phyloP scores from a whole-genome alignment of 345 rosid species.

The Litchi chinensis region DNA sequence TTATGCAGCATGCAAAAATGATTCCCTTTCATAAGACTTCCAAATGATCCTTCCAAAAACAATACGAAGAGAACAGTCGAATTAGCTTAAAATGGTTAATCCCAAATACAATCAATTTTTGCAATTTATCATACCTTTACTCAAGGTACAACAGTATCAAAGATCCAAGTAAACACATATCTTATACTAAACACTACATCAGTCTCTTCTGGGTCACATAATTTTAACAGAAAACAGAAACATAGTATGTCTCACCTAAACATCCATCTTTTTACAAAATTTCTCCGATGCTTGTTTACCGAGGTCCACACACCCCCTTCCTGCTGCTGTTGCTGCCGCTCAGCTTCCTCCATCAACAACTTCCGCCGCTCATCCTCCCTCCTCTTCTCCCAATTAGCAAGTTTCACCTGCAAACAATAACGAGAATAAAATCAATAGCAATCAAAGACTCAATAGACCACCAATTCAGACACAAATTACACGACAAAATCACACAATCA shows the following conservation, averaged over 20 bases:
- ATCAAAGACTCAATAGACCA: slow-evolving; percentile 3
- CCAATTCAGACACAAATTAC: not conserved
- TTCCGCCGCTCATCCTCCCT: slow-evolving; percentile 69
- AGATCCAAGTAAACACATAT: not conserved
- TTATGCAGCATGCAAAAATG: not conserved
- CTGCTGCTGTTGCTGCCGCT: slow-evolving; percentile 67
- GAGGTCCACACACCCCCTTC: slow-evolving; percentile 58
- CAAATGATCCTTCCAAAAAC: not conserved
- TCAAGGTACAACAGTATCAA: not conserved
- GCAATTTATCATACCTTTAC: not conserved
- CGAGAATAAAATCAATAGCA: not conserved
- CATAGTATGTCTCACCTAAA: slow-evolving; percentile 46
- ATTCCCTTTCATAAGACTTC: not conserved
- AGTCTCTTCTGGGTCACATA: not conserved
- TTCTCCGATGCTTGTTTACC: slow-evolving; percentile 47
- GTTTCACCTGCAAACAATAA: slow-evolving; percentile 47
- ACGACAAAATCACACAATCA: not conserved
- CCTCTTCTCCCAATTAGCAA: slow-evolving; percentile 75
- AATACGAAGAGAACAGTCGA: not conserved
- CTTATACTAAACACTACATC: not conserved
- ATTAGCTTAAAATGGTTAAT: not conserved
- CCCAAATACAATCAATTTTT: not conserved
- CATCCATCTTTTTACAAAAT: slow-evolving; percentile 64
- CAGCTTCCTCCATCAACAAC: slow-evolving; percentile 81
- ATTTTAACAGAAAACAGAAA: not conserved